A percentile compares a stretch with the other conserved stretches of the same genome.
Conservation (phyloP, 768 basidiomycete species). For the Tephrocybe sp. region DNA sequence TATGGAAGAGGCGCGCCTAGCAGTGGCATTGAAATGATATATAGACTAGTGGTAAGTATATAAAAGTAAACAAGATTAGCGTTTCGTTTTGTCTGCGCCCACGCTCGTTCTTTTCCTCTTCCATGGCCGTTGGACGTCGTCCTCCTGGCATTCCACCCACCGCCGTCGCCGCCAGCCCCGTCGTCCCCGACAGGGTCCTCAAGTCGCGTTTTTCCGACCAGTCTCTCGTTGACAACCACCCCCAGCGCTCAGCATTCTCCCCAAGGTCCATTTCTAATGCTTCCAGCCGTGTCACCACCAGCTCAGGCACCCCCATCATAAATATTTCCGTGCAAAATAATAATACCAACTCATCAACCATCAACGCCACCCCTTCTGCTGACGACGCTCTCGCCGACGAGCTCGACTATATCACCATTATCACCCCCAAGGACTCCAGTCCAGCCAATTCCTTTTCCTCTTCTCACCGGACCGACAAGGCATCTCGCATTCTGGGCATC, state of each 20-base stretch:
- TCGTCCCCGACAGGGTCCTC: constrained; percentile 41
- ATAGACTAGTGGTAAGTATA: not conserved
- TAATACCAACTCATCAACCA: constrained; percentile 22
- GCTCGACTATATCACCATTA: constrained; percentile 68
- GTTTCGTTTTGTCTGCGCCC: not conserved
- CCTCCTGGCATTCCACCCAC: constrained; percentile 29
- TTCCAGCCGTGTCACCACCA: constrained; percentile 25
- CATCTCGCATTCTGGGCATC: constrained; percentile 76
- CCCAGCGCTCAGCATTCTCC: constrained; percentile 24
- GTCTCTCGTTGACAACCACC: constrained; percentile 35
- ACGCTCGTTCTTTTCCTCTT: not conserved
- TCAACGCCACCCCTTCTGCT: constrained; percentile 27
- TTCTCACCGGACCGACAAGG: constrained; percentile 62
- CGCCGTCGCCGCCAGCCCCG: constrained; percentile 37
- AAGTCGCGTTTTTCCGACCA: constrained; percentile 53
- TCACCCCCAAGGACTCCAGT: constrained; percentile 29
- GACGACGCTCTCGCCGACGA: constrained; percentile 63
- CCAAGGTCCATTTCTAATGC: constrained; percentile 15
- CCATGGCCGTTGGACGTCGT: constrained; percentile 13
- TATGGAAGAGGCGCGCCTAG: not conserved
- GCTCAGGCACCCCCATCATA: constrained; percentile 50
- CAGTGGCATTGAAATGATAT: not conserved
- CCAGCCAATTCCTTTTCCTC: constrained; percentile 34
- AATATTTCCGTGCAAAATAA: constrained; percentile 45
- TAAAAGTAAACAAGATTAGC: too few species aligned